phyloP scores from a whole-genome alignment of 768 basidiomycete species.

The Lactifluus echinatus region DNA sequence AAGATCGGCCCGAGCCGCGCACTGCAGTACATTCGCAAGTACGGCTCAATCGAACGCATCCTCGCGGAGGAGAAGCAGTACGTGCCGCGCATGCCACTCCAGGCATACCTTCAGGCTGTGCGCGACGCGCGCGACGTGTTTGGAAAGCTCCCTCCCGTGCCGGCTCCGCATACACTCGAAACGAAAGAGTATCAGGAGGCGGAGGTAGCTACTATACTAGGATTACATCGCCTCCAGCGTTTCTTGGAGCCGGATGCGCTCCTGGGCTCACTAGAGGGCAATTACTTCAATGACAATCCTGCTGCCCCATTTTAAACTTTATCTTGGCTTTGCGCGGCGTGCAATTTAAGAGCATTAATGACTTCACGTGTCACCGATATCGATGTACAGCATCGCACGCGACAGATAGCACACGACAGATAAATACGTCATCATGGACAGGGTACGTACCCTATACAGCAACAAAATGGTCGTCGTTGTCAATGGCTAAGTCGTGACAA shows the following conservation, averaged over 20 bases:
- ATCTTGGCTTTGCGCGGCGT: background rate
- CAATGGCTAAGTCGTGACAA: slow-evolving; percentile 13
- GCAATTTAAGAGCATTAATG: background rate
- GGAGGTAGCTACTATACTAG: slow-evolving; percentile 39
- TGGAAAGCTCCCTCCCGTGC: slow-evolving; percentile 53
- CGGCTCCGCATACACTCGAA: slow-evolving; percentile 33
- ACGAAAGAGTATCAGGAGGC: slow-evolving; percentile 33
- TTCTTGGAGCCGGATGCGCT: slow-evolving; percentile 34
- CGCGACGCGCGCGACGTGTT: slow-evolving; percentile 56
- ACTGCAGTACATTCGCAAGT: slow-evolving; percentile 60
- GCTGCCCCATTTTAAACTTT: slow-evolving; percentile 1
- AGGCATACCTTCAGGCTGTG: slow-evolving; percentile 58
- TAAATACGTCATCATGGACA: background rate
- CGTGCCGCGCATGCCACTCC: slow-evolving; percentile 37
- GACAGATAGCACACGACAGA: background rate
- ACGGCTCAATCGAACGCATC: slow-evolving; percentile 67
- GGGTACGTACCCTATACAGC: background rate
- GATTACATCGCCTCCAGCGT: slow-evolving; percentile 42
- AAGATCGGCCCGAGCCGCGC: slow-evolving; percentile 74
- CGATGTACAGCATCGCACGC: background rate
- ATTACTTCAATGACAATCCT: slow-evolving; percentile 63
- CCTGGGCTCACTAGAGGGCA: slow-evolving; percentile 44
- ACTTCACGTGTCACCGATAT: background rate
- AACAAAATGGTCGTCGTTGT: background rate
- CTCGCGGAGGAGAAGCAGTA: slow-evolving; percentile 44